Base-by-base conservation (phyloP, 305 asterid genomes). In the Ajuga reptans region DNA sequence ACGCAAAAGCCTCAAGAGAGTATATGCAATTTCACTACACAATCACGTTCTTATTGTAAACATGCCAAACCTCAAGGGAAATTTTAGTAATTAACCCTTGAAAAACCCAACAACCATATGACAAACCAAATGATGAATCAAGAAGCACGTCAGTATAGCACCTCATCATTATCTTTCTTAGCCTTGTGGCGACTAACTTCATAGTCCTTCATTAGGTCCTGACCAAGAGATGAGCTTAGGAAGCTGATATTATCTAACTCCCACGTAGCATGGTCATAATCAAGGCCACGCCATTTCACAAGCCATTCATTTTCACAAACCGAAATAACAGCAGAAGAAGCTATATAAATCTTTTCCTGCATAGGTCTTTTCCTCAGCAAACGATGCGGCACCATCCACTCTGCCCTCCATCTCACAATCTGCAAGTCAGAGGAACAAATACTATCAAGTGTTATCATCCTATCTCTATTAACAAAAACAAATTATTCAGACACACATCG, bases 251-350 rank as follows among this genome's bases (percentile, higher is more conserved):
- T 79, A 72, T 84, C 95, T 58, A 86, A 72, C 80, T 88, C 95
- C 95, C 95, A 88, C 2, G 92, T 80, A 57, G 86, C 84, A 77
- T 80, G 77, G 68, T 80, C 84, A 82, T 84, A 84, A 69, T 62
- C 80, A 79, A 86, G 92, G 77, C 85, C 86, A 73, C 65, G 24
- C 95, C 95, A 88, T 79, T 84, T 86, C 73, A 88, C 90, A 77
- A 88, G 90, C 90, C 92, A 88, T 72, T 88, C 95, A 49, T 41
- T 74, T 56, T 79, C 78, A 75, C 89, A 81, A 21, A 70, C 79
- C 45, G 69, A 75, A 57, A 80, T 78, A 63, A 46, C 80, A 71
- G 66, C 67, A 55, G 79, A 10, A 42, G 83, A 73, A 10, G 80
- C 77, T 45, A 75, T 74, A 51, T 37, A 78, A 66, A 66, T 27